These are phyloP conservation scores for Eleusine indica DNA, from an alignment of 176 grass and related monocot species.

Conservation along the genomic window DNA sequence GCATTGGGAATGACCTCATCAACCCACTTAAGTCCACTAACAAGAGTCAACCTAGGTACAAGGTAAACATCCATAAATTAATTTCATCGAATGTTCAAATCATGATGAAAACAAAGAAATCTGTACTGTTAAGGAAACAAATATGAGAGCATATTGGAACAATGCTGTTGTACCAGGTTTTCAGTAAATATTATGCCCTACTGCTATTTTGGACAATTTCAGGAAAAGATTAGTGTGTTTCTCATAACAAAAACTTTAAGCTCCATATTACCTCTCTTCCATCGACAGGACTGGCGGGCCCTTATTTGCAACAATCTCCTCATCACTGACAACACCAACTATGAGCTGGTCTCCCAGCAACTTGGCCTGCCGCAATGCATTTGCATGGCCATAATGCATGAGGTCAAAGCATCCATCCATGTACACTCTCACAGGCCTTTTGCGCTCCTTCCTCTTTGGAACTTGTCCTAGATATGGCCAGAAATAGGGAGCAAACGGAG, in stretches of 20 bases:
- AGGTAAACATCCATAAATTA: conserved; percentile 12
- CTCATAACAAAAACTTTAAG: conserved; percentile 1
- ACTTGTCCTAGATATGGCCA: conserved; percentile 71
- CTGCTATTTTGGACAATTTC: neutral
- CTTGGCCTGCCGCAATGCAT: conserved; percentile 86
- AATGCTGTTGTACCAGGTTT: neutral
- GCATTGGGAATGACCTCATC: conserved; percentile 85
- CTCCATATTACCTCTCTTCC: conserved; percentile 72
- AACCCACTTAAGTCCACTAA: conserved; percentile 91
- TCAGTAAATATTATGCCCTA: neutral
- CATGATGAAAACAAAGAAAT: conserved; percentile 5
- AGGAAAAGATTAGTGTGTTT: neutral
- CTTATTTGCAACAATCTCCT: conserved; percentile 91
- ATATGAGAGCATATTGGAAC: neutral
- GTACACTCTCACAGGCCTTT: conserved; percentile 82
- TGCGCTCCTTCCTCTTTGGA: conserved; percentile 58
- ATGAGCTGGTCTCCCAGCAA: conserved; percentile 74
- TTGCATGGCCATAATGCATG: conserved; percentile 92
- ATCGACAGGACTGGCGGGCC: conserved; percentile 91
- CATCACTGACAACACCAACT: conserved; percentile 86
- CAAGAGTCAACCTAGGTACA: conserved; percentile 69
- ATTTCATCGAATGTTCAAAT: neutral
- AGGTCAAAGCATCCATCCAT: conserved; percentile 97
- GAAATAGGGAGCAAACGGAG: conserved; percentile 66
- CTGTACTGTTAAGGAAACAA: neutral